phyloP scores from a whole-genome alignment of 2,329 filamentous ascomycete genomes.

The Thelonectria rubi region DNA sequence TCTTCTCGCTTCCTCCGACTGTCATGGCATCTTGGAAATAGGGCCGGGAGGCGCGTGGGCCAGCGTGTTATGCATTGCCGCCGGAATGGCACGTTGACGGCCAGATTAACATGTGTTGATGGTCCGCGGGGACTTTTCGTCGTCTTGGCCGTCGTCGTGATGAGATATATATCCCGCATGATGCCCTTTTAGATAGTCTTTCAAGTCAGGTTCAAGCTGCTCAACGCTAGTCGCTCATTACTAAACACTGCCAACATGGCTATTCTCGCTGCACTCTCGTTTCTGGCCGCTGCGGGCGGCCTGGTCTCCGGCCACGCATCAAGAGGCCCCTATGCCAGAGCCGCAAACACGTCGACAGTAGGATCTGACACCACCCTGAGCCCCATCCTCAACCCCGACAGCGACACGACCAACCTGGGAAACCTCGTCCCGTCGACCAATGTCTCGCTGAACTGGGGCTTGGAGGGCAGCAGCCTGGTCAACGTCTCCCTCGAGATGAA shows the following conservation, averaged over 20 bases:
- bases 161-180: constrained; percentile 11
- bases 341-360: constrained; percentile 9
- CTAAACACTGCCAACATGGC: neutral
- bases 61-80: neutral
- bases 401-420: constrained; percentile 17
- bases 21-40: neutral
- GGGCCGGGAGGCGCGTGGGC: neutral
- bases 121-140: neutral
- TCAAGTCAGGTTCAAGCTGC: neutral
- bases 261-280: constrained; percentile 6
- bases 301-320: neutral
- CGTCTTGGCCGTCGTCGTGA: neutral
- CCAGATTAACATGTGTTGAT: constrained; percentile 2
- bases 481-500: constrained; percentile 31
- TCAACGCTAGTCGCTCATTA: neutral
- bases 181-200: neutral
- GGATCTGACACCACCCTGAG: constrained; percentile 24
- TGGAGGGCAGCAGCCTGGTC: constrained; percentile 20
- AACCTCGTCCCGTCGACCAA: constrained; percentile 29
- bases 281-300: constrained; percentile 2
- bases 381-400: constrained; percentile 21
- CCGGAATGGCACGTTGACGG: constrained; percentile 21
- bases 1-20: neutral
- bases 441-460: constrained; percentile 24
- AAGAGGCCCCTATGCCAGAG: neutral